phyloP scores from a whole-genome alignment of 1,284 basidiomycete species.

The Microbotryum saponariae region DNA sequence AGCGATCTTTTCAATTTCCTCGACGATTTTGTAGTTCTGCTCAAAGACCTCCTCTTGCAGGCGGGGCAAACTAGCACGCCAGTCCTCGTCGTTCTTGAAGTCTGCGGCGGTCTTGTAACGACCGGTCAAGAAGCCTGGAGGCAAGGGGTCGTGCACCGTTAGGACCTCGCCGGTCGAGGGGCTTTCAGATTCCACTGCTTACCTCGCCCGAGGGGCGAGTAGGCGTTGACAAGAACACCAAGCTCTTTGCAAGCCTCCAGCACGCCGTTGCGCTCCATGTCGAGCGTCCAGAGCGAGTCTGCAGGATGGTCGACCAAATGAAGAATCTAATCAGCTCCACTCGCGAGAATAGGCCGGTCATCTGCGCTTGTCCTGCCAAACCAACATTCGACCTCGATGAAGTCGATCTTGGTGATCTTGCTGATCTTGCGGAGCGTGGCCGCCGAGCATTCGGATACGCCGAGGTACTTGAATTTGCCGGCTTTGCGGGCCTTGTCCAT shows the following conservation, averaged over 20 bases:
- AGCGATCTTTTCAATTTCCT: slow-evolving; percentile 47
- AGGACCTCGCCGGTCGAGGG: background rate
- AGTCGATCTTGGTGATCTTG: slow-evolving; percentile 29
- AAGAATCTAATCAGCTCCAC: slow-evolving; percentile 3
- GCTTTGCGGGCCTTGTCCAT: slow-evolving; percentile 46
- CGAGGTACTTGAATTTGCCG: slow-evolving; percentile 57
- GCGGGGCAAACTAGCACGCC: slow-evolving; percentile 40
- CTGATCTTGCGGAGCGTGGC: slow-evolving; percentile 57
- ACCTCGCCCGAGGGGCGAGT: slow-evolving; percentile 54
- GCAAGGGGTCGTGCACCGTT: too few relatives aligned
- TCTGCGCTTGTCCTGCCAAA: slow-evolving; percentile 41
- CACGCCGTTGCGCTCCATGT: slow-evolving; percentile 42
- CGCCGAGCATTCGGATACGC: slow-evolving; percentile 54
- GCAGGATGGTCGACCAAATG: background rate
- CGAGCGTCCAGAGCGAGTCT: slow-evolving; percentile 51
- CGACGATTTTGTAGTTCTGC: slow-evolving; percentile 46
- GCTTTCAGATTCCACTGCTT: background rate
- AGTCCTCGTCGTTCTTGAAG: slow-evolving; percentile 49
- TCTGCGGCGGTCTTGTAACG: slow-evolving; percentile 49
- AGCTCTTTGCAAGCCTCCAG: slow-evolving; percentile 40
- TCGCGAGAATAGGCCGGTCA: slow-evolving; percentile 39
- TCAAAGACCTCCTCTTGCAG: slow-evolving; percentile 48
- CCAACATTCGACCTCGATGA: slow-evolving; percentile 33
- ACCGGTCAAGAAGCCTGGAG: slow-evolving; percentile 53
- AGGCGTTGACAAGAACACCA: slow-evolving; percentile 52